Evolutionary conservation across 208 protist species (phyloP), one percentile per base, ranked within the genome.

Genomic region (Trypanosoma conorhini): DNA sequence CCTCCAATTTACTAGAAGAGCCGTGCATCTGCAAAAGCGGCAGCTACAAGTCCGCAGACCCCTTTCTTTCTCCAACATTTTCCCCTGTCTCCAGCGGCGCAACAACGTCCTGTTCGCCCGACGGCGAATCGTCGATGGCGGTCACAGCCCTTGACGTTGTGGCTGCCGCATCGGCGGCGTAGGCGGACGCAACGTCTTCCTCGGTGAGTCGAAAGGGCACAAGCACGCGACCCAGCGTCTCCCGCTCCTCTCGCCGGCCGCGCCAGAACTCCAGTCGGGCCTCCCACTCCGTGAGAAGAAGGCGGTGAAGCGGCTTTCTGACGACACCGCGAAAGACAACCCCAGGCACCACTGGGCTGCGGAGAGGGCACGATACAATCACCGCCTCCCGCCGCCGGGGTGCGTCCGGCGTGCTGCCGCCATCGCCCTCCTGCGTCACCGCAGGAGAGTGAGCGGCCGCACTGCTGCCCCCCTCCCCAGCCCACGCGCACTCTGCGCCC

Each of bases 251-350:
- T 33, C 38, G 48, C 38, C 5, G 15, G 60, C 65, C 54, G 7
- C 81, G 82, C 82, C 84, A 91, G 62, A 95, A 60, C 67, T 83
- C 56, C 44, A 93, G 26, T 35, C 67, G 63, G 24, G 67, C 76
- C 67, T 89, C 81, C 86, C 88, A 96, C 13, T 54, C 48, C 21
- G 58, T 61, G 13, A 76, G 50, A 10, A 74, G 63, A 7, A 78
- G 33, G 8, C 79, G 82, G 58, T 90, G 91, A 52, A 96, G 79
- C 46, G 91, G 86, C 61, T 88, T 92, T 10, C 60, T 74, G 26
- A 93, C 38, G 9, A n/a, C 28, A 33, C 81, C 83, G 35, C 76
- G 55, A 54, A 91, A 81, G 22, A 65, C 24, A 8, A 9, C 57
- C 26, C 46, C 35, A 33, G 3, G 4, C 21, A 13, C 4, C 58